These are phyloP conservation scores for Phytophthora gonapodyides DNA, from an alignment of 352 stramenopile genomes.

Conservation along the genomic window DNA sequence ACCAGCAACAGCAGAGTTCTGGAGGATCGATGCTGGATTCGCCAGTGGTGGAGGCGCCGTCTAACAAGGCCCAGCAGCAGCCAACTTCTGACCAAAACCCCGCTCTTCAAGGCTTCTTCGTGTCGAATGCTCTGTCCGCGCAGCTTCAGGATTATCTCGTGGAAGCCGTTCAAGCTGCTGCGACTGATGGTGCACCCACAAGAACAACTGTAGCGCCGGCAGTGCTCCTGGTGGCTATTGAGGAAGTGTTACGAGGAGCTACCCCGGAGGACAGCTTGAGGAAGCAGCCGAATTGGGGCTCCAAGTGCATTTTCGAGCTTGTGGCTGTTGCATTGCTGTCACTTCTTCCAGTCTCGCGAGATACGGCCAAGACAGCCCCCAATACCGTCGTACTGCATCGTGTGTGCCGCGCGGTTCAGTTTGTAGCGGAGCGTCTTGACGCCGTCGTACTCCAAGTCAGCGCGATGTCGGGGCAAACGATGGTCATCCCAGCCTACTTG, in stretches of 20 bases:
- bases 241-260: constrained; percentile 58
- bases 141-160: constrained; percentile 61
- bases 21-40: not conserved
- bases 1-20: constrained; percentile 21
- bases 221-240: constrained; percentile 58
- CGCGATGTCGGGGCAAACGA: constrained; percentile 43
- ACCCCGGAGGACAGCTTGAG: constrained; percentile 45
- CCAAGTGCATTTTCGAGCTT: constrained; percentile 64
- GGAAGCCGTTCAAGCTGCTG: constrained; percentile 41
- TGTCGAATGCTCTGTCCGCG: constrained; percentile 43
- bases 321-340: constrained; percentile 43
- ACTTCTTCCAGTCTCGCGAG: constrained; percentile 45
- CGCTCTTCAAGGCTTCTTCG: constrained; percentile 48
- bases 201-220: constrained; percentile 12
- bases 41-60: constrained; percentile 6
- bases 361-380: constrained; percentile 5
- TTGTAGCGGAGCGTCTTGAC: constrained; percentile 58
- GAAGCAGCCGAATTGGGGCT: constrained; percentile 46
- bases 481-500: constrained; percentile 41
- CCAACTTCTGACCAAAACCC: constrained; percentile 17
- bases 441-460: constrained; percentile 50
- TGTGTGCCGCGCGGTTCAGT: constrained; percentile 49
- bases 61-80: not conserved
- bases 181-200: not conserved
- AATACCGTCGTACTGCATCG: constrained; percentile 28